phyloP scores from a whole-genome alignment of 2,329 filamentous ascomycete genomes.

The Aspergillus terreus region DNA sequence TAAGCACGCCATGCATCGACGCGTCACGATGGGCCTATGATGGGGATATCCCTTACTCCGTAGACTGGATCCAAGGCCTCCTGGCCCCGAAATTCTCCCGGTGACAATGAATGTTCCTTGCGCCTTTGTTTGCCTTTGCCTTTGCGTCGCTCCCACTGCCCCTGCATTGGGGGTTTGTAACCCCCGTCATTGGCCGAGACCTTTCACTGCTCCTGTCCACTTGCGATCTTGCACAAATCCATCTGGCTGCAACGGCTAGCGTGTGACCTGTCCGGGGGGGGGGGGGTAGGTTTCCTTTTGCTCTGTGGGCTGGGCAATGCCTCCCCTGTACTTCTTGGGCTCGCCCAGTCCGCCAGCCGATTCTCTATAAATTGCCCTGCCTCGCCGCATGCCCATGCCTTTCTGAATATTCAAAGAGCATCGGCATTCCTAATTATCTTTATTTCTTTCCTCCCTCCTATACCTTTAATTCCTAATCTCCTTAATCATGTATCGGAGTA shows the following conservation, averaged over 20 bases:
- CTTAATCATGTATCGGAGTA: conserved; percentile 15
- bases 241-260: background rate
- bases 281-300: background rate
- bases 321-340: background rate
- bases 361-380: background rate
- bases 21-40: background rate
- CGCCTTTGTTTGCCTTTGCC: background rate
- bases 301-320: no score
- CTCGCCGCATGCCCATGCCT: background rate
- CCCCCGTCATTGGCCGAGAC: background rate
- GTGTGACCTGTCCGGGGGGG: background rate
- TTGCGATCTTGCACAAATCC: background rate
- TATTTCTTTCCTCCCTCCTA: background rate
- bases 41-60: background rate
- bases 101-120: background rate
- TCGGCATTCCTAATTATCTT: background rate
- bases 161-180: background rate
- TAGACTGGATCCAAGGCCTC: background rate
- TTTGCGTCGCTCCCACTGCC: background rate
- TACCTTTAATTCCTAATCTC: conserved; percentile 1
- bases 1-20: background rate
- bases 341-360: background rate
- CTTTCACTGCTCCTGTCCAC: background rate
- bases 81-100: background rate
- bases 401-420: background rate